Percentiles rank a stretch among this genome's conserved stretches.
These are phyloP conservation scores for Darksidea phi DNA, from an alignment of 495 filamentous ascomycete species.

Conservation along the genomic window DNA sequence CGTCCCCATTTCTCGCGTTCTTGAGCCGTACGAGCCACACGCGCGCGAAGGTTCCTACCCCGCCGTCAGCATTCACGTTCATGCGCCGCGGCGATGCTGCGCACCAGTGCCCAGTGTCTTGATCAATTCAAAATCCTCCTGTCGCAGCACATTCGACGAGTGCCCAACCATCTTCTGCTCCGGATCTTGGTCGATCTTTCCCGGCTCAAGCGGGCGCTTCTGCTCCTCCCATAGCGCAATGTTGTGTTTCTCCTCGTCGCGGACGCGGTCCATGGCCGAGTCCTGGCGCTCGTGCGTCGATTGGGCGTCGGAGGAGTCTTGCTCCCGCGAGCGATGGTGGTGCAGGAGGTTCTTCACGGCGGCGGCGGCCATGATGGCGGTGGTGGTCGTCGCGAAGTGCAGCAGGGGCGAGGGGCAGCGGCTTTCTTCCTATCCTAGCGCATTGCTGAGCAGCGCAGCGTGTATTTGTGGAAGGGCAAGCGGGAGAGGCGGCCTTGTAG, in stretches of 20 bases:
- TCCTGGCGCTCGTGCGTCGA: constrained; percentile 16
- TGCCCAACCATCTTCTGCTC: constrained; percentile 59
- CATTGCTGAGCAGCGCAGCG: constrained; percentile 19
- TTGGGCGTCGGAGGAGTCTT: not conserved
- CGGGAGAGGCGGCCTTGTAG: constrained; percentile 4
- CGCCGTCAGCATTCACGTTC: constrained; percentile 40
- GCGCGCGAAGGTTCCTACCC: constrained; percentile 86
- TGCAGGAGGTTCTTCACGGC: constrained; percentile 24
- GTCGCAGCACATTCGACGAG: constrained; percentile 54
- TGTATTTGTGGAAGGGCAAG: constrained; percentile 13
- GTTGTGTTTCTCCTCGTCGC: constrained; percentile 53
- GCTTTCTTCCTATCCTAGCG: constrained; percentile 7
- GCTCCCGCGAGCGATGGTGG: constrained; percentile 7
- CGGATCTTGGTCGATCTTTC: constrained; percentile 54
- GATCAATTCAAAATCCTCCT: constrained; percentile 78
- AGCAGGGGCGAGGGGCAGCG: constrained; percentile 5
- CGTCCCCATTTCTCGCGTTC: constrained; percentile 36
- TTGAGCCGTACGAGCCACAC: constrained; percentile 78
- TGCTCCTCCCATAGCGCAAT: constrained; percentile 50
- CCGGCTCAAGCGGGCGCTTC: constrained; percentile 51
- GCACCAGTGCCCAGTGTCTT: constrained; percentile 89
- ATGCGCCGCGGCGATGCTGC: constrained; percentile 1
- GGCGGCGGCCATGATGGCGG: constrained; percentile 32
- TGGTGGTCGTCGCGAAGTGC: constrained; percentile 1
- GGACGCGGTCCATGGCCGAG: constrained; percentile 30